A percentile compares a stretch with the other conserved stretches of the same genome.
phyloP scores from a whole-genome alignment of 345 rosid species.

The Gossypium mustelinum region DNA sequence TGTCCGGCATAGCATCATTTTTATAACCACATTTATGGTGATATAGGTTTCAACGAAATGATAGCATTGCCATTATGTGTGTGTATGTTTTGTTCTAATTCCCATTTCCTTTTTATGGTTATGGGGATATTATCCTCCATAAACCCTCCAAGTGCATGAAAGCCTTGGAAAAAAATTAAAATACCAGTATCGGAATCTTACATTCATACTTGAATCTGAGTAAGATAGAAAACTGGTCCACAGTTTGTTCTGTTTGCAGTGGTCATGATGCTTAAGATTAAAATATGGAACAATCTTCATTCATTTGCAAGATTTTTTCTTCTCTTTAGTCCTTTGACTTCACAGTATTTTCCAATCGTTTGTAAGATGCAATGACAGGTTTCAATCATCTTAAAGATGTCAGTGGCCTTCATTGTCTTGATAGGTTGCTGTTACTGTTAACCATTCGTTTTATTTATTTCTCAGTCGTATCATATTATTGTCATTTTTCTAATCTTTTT shows the following conservation, averaged over 20 bases:
- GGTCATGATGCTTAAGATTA: neutral
- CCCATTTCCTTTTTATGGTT: neutral
- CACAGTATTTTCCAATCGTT: neutral
- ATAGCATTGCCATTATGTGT: neutral
- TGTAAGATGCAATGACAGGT: neutral
- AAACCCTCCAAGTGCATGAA: neutral
- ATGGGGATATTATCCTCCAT: neutral
- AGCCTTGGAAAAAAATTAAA: neutral
- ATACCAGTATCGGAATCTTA: neutral
- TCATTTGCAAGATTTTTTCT: neutral
- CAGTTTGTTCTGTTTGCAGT: neutral
- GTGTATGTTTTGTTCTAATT: neutral
- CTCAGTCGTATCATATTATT: neutral
- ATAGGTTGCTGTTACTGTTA: neutral
- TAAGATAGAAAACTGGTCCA: constrained; percentile 3
- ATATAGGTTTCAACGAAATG: neutral
- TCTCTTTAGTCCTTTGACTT: neutral
- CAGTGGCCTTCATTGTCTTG: neutral
- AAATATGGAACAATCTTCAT: neutral
- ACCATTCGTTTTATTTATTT: neutral
- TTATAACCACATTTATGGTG: neutral
- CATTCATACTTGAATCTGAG: neutral
- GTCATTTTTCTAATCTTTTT: neutral
- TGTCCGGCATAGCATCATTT: neutral
- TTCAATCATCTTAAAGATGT: neutral